Evolutionary conservation across 2,329 filamentous ascomycete genomes (phyloP).

Genomic region (Sodiomyces alkalinus): DNA sequence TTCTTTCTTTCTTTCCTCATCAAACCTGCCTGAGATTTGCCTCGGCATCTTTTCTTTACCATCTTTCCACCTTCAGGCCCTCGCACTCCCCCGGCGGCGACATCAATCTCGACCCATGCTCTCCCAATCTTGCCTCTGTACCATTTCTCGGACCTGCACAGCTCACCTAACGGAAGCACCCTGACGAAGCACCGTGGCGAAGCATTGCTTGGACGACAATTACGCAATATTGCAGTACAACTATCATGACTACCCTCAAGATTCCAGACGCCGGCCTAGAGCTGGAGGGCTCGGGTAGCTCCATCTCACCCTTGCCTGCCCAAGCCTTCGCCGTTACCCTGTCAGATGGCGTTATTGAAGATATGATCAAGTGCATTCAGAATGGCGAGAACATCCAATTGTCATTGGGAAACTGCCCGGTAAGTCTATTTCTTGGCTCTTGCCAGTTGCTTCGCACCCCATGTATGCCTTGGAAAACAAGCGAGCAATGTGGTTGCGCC

Average conservation of each 20-base stretch:
- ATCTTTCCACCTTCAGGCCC: too few species aligned
- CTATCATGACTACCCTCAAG: constrained; percentile 33
- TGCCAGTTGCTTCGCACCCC: neutral
- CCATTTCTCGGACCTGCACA: neutral
- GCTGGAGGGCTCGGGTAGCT: constrained; percentile 29
- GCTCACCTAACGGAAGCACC: too few species aligned
- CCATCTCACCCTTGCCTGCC: constrained; percentile 23
- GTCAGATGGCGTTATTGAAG: constrained; percentile 40
- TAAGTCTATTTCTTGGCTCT: constrained; percentile 37
- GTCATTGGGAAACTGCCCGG: constrained; percentile 40
- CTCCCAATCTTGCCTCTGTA: neutral
- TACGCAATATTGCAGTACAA: too few species aligned
- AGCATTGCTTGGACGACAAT: too few species aligned
- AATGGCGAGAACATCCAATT: constrained; percentile 41
- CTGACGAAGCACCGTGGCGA: too few species aligned
- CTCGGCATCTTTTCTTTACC: too few species aligned
- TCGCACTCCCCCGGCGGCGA: too few species aligned
- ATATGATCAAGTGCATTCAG: constrained; percentile 45
- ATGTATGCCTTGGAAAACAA: neutral
- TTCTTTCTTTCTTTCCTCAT: too few species aligned
- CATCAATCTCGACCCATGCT: too few species aligned
- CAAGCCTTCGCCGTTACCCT: constrained; percentile 45
- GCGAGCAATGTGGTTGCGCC: too few species aligned
- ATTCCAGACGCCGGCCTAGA: constrained; percentile 42
- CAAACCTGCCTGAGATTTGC: too few species aligned